Conservation (phyloP, 2,329 filamentous ascomycete species). For the Calonectria pseudoturangicola region DNA sequence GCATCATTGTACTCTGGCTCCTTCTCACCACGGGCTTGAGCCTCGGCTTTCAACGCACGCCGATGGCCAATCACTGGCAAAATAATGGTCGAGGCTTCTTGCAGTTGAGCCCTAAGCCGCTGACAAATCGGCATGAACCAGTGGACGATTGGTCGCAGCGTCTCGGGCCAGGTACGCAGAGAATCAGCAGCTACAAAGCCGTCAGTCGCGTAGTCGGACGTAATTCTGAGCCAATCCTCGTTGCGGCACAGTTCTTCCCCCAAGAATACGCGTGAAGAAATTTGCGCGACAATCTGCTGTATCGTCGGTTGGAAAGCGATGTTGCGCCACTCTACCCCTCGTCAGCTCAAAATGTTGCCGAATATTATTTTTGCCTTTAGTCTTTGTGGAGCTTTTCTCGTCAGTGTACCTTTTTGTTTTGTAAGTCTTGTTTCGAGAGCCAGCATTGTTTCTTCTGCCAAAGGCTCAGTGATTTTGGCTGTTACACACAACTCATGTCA, state of each 20-base stretch:
- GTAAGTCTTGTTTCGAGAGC: not conserved
- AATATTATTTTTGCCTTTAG: not conserved
- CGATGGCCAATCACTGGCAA: not conserved
- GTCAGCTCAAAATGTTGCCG: not conserved
- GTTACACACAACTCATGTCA: not conserved
- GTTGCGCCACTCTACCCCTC: not conserved
- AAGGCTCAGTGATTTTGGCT: slow-evolving; percentile 4
- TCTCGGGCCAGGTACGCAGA: not conserved
- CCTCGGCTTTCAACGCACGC: not conserved
- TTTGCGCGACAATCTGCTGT: not conserved
- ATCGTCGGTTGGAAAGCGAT: not conserved
- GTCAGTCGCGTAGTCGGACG: not conserved
- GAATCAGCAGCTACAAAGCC: not conserved
- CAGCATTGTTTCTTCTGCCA: not conserved
- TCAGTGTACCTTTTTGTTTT: not conserved
- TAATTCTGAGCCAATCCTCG: not conserved
- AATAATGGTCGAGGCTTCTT: not conserved
- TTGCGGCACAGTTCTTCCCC: not conserved
- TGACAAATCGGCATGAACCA: slow-evolving; percentile 16
- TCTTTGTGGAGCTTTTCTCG: not conserved
- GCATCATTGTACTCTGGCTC: slow-evolving; percentile 19
- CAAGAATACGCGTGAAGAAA: not conserved
- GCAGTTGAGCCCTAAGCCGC: not conserved
- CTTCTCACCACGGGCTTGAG: not conserved
- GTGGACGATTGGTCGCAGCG: not conserved